Base-by-base conservation (phyloP, 129 eudicot species). In the Oenanthe sinensis region DNA sequence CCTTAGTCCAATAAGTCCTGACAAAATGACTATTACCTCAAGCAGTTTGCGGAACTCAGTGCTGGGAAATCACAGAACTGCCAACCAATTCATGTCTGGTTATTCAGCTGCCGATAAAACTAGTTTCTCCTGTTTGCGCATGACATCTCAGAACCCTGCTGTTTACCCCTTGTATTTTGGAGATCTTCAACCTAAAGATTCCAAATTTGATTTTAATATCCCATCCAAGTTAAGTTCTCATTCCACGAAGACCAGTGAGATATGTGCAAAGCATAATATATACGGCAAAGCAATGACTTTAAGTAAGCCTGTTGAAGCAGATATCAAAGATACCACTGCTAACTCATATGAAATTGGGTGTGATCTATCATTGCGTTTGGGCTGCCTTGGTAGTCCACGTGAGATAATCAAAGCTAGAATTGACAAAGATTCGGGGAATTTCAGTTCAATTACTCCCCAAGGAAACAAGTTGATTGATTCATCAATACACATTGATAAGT, bases 311-410 rank as follows among this genome's bases (percentile, higher is more conserved):
- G 46, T 28, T 33, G 76, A 79, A 68, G 81, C 75, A 48, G 75
- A 75, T 77, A n/a, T n/a, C 37, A 67, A 52, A 76, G 74, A 62
- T 49, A 5, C 54, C 28, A 12, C 17, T 73, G 87, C 74, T 77
- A 79, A 80, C 60, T 78, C 74, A 10, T 30, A 52, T 70, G 90
- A 33, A 49, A 67, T 36, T 49, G 90, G 82, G 37, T 95, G 97
- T 84, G 98, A 95, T 77, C 79, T 95, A 70, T 87, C 98, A 46
- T 78, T 95, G 73, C 84, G 98, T 24, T 78, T 95, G 81, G 98
- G 98, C 49, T 87, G 89, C 73, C 54, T 71, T 28, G 81, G n/a
- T 36, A 81, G 39, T 72, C 82, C 86, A 49, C 28, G 83, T 48
- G 28, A 74, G 3, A 55, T 78, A 45, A 30, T 73, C 6, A 83